These are phyloP conservation scores for Gastrolobium villosum DNA, from an alignment of 306 rosid species.

Conservation along the genomic window DNA sequence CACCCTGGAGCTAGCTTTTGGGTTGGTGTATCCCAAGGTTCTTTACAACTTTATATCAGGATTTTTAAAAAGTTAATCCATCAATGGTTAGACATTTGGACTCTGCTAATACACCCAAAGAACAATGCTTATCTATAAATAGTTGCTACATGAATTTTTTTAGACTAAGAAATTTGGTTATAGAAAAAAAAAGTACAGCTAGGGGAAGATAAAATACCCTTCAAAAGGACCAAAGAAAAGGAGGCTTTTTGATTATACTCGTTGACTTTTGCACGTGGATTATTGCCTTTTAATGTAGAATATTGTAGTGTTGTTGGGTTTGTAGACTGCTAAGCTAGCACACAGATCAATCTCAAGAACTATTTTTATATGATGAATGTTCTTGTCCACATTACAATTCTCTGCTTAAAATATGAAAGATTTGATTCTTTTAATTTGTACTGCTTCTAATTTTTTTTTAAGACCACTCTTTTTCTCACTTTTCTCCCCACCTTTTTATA, in stretches of 20 bases:
- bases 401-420: constrained; percentile 50
- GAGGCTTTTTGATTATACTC: constrained; percentile 51
- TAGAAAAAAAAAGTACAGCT: not conserved
- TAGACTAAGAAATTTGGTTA: not conserved
- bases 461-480: constrained; percentile 36
- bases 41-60: too few species aligned
- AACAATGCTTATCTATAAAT: constrained; percentile 20
- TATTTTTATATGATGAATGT: constrained; percentile 49
- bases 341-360: constrained; percentile 42
- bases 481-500: constrained; percentile 55
- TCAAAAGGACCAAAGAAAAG: constrained; percentile 46
- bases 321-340: constrained; percentile 30
- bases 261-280: constrained; percentile 61
- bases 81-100: too few species aligned
- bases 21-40: too few species aligned
- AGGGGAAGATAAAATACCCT: constrained; percentile 16
- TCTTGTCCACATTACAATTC: constrained; percentile 49
- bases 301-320: constrained; percentile 48
- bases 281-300: constrained; percentile 36
- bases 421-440: constrained; percentile 56
- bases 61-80: too few species aligned
- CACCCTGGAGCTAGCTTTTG: too few species aligned
- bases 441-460: constrained; percentile 36
- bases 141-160: constrained; percentile 2
- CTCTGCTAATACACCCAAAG: too few species aligned